Evolutionary conservation across 345 rosid species (phyloP).

Genomic region (Clarkia xantiana): DNA sequence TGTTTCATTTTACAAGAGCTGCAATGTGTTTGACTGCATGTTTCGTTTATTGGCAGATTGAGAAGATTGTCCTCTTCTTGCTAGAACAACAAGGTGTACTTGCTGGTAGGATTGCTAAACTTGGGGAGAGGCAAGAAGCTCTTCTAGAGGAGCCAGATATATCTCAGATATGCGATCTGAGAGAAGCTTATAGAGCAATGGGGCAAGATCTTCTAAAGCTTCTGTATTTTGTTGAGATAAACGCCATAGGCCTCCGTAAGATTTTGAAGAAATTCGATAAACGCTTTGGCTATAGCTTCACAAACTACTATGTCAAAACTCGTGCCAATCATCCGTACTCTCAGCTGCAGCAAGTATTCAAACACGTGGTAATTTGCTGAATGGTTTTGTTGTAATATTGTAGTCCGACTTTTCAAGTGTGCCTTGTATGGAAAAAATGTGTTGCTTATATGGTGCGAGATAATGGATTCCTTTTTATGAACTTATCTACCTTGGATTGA

Average conservation of each 20-base stretch:
- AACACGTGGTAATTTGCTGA: conserved; percentile 71
- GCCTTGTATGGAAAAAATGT: no score
- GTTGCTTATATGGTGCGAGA: no score
- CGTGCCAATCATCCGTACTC: conserved; percentile 99
- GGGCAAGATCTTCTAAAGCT: conserved; percentile 75
- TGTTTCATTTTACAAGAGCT: no score
- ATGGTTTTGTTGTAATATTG: background rate
- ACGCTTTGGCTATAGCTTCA: conserved; percentile 86
- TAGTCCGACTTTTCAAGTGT: no score
- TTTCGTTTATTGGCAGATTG: conserved; percentile 37
- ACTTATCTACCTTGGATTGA: no score
- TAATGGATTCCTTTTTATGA: no score
- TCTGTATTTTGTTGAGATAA: conserved; percentile 73
- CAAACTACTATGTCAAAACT: conserved; percentile 80
- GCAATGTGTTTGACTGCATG: no score
- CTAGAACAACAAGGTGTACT: conserved; percentile 93
- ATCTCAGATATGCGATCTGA: conserved; percentile 39
- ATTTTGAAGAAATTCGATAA: conserved; percentile 95
- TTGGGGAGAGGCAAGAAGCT: conserved; percentile 55
- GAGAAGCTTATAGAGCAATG: conserved; percentile 65
- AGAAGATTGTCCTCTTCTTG: conserved; percentile 84
- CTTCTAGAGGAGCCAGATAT: conserved; percentile 57
- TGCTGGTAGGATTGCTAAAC: conserved; percentile 47
- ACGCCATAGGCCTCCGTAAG: conserved; percentile 87
- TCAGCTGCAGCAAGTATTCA: conserved; percentile 95